A percentile compares a stretch with the other conserved stretches of the same genome.
These are phyloP conservation scores for Diplogelasinospora grovesii DNA, from an alignment of 495 filamentous ascomycete genomes.

Conservation along the genomic window DNA sequence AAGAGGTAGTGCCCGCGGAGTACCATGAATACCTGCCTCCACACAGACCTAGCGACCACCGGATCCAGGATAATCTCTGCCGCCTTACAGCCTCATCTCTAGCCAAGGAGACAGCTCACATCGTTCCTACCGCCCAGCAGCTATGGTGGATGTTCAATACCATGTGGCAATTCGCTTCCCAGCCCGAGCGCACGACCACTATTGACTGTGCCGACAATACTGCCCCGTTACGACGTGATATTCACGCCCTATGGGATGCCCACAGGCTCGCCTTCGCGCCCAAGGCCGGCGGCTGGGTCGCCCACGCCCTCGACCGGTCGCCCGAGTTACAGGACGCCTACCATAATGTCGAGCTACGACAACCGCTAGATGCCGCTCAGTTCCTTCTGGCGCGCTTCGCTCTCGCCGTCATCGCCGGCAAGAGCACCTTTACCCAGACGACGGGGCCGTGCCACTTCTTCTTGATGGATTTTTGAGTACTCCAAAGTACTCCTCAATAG, in stretches of 20 bases:
- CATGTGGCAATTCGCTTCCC: not conserved
- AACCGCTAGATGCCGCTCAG: too few species aligned
- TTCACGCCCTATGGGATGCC: constrained; percentile 3
- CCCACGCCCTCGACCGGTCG: not conserved
- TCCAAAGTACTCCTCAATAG: constrained; percentile 1
- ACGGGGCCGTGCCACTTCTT: constrained; percentile 1
- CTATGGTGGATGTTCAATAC: not conserved
- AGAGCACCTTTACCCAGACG: too few species aligned
- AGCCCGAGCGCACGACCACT: not conserved
- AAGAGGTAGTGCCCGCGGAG: too few species aligned
- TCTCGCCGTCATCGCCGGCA: too few species aligned
- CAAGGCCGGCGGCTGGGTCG: not conserved
- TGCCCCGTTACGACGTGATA: not conserved
- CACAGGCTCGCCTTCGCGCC: not conserved
- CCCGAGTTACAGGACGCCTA: not conserved
- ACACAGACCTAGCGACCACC: not conserved
- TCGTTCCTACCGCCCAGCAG: not conserved
- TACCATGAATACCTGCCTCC: too few species aligned
- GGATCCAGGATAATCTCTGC: too few species aligned
- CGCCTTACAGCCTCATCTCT: not conserved
- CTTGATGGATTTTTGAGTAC: not conserved
- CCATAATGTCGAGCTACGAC: constrained; percentile 2
- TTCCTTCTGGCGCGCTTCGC: too few species aligned
- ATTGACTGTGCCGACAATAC: constrained; percentile 1
- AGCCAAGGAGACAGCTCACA: not conserved